phyloP scores from a whole-genome alignment of 1,139 yeast genomes.

The Blastobotrys illinoisensis region DNA sequence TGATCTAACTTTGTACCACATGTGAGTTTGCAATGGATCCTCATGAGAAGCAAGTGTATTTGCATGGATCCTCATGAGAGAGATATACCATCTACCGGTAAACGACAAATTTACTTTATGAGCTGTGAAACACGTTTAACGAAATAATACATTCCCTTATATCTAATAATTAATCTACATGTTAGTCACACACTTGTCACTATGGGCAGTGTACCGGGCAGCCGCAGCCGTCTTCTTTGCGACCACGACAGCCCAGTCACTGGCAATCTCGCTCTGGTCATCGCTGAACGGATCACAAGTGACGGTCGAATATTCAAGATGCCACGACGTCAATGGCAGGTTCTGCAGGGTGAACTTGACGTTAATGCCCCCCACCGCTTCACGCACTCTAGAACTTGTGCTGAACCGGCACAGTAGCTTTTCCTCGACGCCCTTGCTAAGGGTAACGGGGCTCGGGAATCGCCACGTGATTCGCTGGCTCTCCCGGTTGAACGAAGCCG shows the following conservation, averaged over 20 bases:
- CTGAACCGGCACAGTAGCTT: constrained; percentile 36
- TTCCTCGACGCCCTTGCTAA: constrained; percentile 64
- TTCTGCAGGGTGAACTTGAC: constrained; percentile 22
- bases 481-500: constrained; percentile 82
- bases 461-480: constrained; percentile 85
- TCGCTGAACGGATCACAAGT: constrained; percentile 17
- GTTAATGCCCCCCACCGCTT: constrained; percentile 29
- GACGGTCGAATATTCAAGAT: not conserved
- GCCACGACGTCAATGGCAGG: not conserved
- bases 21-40: too few relatives aligned
- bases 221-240: constrained; percentile 11
- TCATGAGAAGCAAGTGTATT: too few relatives aligned
- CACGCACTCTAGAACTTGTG: constrained; percentile 29
- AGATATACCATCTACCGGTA: too few relatives aligned
- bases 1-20: too few relatives aligned
- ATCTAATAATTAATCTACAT: constrained; percentile 4
- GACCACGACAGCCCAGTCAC: constrained; percentile 8
- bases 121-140: too few relatives aligned
- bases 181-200: constrained; percentile 23
- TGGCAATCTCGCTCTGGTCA: constrained; percentile 8
- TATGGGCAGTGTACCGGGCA: constrained; percentile 21
- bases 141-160: not conserved
- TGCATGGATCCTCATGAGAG: too few relatives aligned
- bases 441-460: constrained; percentile 45
- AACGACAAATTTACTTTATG: too few relatives aligned